Base-by-base conservation (phyloP, 1,284 basidiomycete species). In the Pseudozyma thailandica region DNA sequence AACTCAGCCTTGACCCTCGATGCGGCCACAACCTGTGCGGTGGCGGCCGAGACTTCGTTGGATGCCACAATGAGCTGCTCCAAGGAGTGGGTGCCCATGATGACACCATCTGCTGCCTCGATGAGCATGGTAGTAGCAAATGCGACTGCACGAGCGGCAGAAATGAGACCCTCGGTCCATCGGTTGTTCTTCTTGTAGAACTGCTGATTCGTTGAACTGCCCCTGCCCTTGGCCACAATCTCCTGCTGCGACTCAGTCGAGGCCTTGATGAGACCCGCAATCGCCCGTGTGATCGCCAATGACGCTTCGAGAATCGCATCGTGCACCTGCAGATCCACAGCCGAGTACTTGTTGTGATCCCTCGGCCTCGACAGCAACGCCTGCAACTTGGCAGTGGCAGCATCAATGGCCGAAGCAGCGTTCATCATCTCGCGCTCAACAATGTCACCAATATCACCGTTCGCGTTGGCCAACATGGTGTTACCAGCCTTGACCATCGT, bases 161-260 rank as follows among this genome's bases (percentile, higher is more conserved):
- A 96, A 77, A 98, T 95, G 72, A 99, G 90, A 74, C 96, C 96
- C 84, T 99, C 96, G 18, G 96, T 98, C 96, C 96, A 99, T 66
- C 96, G 89, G 85, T 98, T 98, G 89, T 99, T 97, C 69, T 92
- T 90, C 87, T 99, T 99, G 89, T 98, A 98, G 88, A 99, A 99
- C 81, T 98, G 95, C 84, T 96, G 93, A 55, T 82, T 82, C 23
- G 93, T 89, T 83, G 90, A 93, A 12, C 92, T 91, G 6, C 95
- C 95, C 83, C 90, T 92, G 68, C 96, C 96, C 84, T 95, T 90
- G 4, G 91, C 90, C 45, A 98, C 96, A 68, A 98, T 99, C 85
- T 99, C 96, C 83, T 97, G 90, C 84, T 99, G 96, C 44, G 92
- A 94, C 48, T 95, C 95, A 1, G 95, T 97, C 5, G 96, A 94